Conservation (phyloP, 176 grass and related monocot genomes). For the Cenchrus americanus region DNA sequence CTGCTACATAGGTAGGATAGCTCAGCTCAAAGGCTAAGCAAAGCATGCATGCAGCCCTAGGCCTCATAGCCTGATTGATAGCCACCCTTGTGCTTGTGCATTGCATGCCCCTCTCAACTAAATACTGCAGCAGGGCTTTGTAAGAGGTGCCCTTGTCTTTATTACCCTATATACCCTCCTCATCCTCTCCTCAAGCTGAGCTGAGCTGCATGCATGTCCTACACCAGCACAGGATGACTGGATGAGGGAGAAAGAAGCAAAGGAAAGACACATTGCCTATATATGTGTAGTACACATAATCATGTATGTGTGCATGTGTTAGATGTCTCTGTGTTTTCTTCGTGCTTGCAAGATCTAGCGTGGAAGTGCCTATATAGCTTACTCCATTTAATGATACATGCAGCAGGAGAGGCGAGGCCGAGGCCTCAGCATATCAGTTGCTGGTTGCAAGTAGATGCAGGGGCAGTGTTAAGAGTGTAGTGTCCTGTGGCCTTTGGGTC, state of each 20-base stretch:
- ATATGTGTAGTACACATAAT: constrained; percentile 31
- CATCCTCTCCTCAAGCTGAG: constrained; percentile 1
- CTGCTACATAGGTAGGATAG: constrained; percentile 32
- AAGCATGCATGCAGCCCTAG: constrained; percentile 57
- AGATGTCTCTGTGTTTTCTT: constrained; percentile 43
- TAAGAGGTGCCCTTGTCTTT: constrained; percentile 95
- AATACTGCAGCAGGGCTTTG: constrained; percentile 68
- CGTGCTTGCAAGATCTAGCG: constrained; percentile 37
- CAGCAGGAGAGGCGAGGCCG: constrained; percentile 6
- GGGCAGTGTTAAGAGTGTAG: constrained; percentile 51
- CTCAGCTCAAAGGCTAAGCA: constrained; percentile 46
- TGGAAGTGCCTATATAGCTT: constrained; percentile 30
- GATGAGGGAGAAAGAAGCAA: constrained; percentile 46
- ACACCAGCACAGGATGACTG: constrained; percentile 50
- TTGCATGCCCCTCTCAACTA: constrained; percentile 74
- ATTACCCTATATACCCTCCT: constrained; percentile 37
- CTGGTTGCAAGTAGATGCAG: constrained; percentile 46
- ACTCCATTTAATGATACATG: constrained; percentile 53
- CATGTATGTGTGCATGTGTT: constrained; percentile 37
- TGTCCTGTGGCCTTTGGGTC: constrained; percentile 35
- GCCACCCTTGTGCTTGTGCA: constrained; percentile 44
- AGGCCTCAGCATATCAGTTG: constrained; percentile 41
- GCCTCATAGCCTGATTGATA: constrained; percentile 16
- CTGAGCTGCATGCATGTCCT: constrained; percentile 42
- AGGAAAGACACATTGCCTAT: constrained; percentile 45